A percentile compares a stretch with the other conserved stretches of the same genome.
Evolutionary conservation across 1,284 basidiomycete species (phyloP).

Genomic region (Bjerkandera adusta): DNA sequence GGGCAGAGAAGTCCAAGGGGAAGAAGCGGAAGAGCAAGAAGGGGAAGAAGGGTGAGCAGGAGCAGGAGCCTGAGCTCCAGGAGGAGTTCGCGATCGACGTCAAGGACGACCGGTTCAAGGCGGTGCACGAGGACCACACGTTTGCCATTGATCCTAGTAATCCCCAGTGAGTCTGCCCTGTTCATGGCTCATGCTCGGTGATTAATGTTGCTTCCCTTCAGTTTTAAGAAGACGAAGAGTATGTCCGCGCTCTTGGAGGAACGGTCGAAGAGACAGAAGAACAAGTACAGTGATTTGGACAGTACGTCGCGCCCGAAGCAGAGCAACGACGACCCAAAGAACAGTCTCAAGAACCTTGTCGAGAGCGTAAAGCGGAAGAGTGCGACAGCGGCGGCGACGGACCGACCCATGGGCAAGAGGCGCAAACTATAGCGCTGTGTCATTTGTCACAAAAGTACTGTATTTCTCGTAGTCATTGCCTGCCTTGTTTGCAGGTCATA

Average conservation of each 20-base stretch:
- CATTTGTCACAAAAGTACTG: constrained; percentile 5
- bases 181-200: constrained; percentile 11
- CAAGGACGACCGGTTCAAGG: constrained; percentile 86
- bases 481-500: no score
- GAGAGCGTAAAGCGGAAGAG: constrained; percentile 86
- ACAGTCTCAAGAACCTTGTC: constrained; percentile 65
- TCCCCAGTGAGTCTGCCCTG: constrained; percentile 68
- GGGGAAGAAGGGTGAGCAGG: constrained; percentile 39
- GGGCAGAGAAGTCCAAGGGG: constrained; percentile 71
- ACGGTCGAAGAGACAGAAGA: constrained; percentile 58
- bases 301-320: constrained; percentile 7
- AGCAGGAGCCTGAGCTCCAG: constrained; percentile 60
- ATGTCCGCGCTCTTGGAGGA: constrained; percentile 83
- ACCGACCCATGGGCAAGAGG: constrained; percentile 47
- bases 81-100: constrained; percentile 85
- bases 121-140: constrained; percentile 84
- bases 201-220: constrained; percentile 32
- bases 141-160: constrained; percentile 97
- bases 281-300: constrained; percentile 28
- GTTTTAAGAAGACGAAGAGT: constrained; percentile 87
- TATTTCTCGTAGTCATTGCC: no score
- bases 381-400: constrained; percentile 24
- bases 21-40: constrained; percentile 53
- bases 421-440: constrained; percentile 40
- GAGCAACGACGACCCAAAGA: constrained; percentile 26